Percentiles rank a stretch among this genome's conserved stretches.
These are phyloP conservation scores for Albugo laibachii DNA, from an alignment of 352 stramenopile genomes.

Conservation along the genomic window DNA sequence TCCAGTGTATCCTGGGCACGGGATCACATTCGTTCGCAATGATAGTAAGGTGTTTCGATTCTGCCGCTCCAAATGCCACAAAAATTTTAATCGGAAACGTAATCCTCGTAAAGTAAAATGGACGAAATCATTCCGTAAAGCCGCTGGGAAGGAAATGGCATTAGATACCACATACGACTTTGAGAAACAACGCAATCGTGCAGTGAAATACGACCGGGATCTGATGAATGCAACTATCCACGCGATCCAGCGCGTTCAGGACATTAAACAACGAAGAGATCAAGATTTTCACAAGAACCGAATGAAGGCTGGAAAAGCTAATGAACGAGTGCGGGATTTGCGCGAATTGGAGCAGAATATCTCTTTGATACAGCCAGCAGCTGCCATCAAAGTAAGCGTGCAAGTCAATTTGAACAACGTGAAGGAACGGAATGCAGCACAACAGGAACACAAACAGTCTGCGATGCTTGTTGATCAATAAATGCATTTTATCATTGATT, in stretches of 20 bases:
- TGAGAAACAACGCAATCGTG: slow-evolving; percentile 96
- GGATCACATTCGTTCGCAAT: slow-evolving; percentile 98
- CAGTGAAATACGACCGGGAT: slow-evolving; percentile 98
- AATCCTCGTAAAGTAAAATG: slow-evolving; percentile 99
- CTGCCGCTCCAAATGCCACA: slow-evolving; percentile 99
- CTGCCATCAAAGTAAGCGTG: slow-evolving; percentile 36
- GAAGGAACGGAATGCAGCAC: slow-evolving; percentile 34
- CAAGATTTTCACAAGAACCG: slow-evolving; percentile 94
- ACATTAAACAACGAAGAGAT: slow-evolving; percentile 95
- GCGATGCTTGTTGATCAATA: slow-evolving; percentile 81
- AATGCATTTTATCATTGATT: slow-evolving; percentile 5
- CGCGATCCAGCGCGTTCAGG: slow-evolving; percentile 94
- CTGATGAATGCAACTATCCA: slow-evolving; percentile 97
- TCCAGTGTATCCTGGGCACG: slow-evolving; percentile 98
- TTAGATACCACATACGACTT: slow-evolving; percentile 99
- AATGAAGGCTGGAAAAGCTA: slow-evolving; percentile 81
- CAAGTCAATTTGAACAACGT: slow-evolving; percentile 46
- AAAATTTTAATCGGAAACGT: slow-evolving; percentile 99
- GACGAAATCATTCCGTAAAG: slow-evolving; percentile 98
- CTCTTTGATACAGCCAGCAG: slow-evolving; percentile 58
- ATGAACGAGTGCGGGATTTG: slow-evolving; percentile 61
- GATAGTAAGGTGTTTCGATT: slow-evolving; percentile 99
- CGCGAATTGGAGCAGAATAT: slow-evolving; percentile 76
- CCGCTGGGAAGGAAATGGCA: slow-evolving; percentile 97
- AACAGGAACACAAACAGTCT: slow-evolving; percentile 26